Percentiles rank a stretch among this genome's conserved stretches.
phyloP scores from a whole-genome alignment of 345 rosid species.

The Trapa incisa region DNA sequence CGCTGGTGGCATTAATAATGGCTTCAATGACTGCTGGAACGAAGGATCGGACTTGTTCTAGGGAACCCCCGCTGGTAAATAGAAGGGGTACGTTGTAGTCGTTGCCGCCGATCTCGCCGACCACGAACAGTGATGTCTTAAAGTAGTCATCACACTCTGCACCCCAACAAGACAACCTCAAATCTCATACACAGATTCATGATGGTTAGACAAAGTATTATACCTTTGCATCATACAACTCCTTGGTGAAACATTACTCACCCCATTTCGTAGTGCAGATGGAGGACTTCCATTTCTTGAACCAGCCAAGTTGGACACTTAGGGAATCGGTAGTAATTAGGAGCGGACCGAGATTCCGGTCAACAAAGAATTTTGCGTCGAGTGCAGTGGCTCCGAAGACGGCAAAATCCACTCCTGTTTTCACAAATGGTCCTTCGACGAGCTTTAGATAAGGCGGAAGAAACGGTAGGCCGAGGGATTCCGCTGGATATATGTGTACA shows the following conservation, averaged over 20 bases:
- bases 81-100: slow-evolving; percentile 40
- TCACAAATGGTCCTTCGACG: slow-evolving; percentile 7
- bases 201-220: no score
- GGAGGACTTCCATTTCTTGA: slow-evolving; percentile 44
- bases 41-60: slow-evolving; percentile 19
- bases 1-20: slow-evolving; percentile 20
- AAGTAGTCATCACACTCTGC: slow-evolving; percentile 38
- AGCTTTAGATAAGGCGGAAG: slow-evolving; percentile 38
- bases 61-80: slow-evolving; percentile 22
- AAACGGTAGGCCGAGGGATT: slow-evolving; percentile 37
- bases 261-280: slow-evolving; percentile 36
- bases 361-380: slow-evolving; percentile 22
- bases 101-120: slow-evolving; percentile 70
- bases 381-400: slow-evolving; percentile 65
- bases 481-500: slow-evolving; percentile 24
- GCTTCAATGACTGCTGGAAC: slow-evolving; percentile 42
- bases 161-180: background rate
- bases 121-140: slow-evolving; percentile 43
- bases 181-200: no score
- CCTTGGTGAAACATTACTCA: background rate
- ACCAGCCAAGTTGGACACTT: slow-evolving; percentile 46
- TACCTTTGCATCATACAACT: no score
- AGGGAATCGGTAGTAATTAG: slow-evolving; percentile 36
- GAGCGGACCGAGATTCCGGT: slow-evolving; percentile 14
- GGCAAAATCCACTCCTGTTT: slow-evolving; percentile 45